Percentiles rank a stretch among this genome's conserved stretches.
Evolutionary conservation across 495 filamentous ascomycete species (phyloP).

Genomic region (Penicillium lividum): DNA sequence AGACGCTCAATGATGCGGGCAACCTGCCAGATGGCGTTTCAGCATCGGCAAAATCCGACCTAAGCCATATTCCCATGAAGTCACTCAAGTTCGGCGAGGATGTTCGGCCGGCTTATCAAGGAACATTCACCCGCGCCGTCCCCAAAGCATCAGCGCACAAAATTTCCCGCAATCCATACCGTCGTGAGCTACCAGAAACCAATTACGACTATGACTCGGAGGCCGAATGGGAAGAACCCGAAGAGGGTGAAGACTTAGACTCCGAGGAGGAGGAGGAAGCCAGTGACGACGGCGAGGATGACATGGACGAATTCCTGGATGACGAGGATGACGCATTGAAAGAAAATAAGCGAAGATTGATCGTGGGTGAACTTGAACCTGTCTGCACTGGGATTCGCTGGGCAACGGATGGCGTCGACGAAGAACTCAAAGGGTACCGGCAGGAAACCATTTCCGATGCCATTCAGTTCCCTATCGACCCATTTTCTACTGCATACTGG

Average conservation of each 20-base stretch:
- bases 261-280: conserved; percentile 76
- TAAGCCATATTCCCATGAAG: conserved; percentile 70
- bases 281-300: conserved; percentile 54
- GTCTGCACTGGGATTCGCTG: conserved; percentile 77
- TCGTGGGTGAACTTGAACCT: conserved; percentile 74
- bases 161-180: conserved; percentile 70
- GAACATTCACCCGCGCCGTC: conserved; percentile 69
- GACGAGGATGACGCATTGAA: conserved; percentile 49
- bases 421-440: conserved; percentile 54
- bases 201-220: conserved; percentile 97
- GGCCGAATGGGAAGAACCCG: conserved; percentile 86
- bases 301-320: conserved; percentile 57
- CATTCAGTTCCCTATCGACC: conserved; percentile 68
- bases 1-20: conserved; percentile 31
- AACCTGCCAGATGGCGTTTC: conserved; percentile 14
- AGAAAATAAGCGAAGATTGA: conserved; percentile 44
- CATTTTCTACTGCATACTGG: conserved; percentile 86
- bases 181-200: conserved; percentile 61
- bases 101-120: conserved; percentile 86
- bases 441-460: conserved; percentile 70
- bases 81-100: conserved; percentile 82
- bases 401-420: conserved; percentile 59
- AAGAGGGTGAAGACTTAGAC: conserved; percentile 76
- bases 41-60: conserved; percentile 31
- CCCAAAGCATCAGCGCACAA: conserved; percentile 50